Conservation (phyloP, 1,284 basidiomycete species). For the Hypsizygus ulmarius region DNA sequence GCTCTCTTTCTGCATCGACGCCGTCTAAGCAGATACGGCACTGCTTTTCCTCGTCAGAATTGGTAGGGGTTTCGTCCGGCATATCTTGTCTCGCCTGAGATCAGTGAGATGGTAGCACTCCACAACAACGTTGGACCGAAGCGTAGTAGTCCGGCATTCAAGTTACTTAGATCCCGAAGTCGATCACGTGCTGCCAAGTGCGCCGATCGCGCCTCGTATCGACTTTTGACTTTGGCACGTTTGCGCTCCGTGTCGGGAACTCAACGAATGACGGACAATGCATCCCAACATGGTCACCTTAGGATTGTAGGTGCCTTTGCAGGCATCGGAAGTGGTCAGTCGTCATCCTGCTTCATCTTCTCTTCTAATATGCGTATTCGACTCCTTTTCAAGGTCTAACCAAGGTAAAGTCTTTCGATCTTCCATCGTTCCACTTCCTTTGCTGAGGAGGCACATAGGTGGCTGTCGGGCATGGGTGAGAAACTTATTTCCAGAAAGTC, state of each 20-base stretch:
- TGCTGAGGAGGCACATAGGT: constrained; percentile 42
- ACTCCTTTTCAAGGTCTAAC: constrained; percentile 45
- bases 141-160: neutral
- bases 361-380: constrained; percentile 3
- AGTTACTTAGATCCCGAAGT: neutral
- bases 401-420: constrained; percentile 42
- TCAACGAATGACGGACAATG: constrained; percentile 31
- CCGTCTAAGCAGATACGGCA: constrained; percentile 77
- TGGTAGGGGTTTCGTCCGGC: neutral
- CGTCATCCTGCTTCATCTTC: neutral
- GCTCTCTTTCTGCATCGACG: constrained; percentile 48
- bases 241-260: neutral
- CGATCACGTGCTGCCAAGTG: constrained; percentile 2
- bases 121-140: constrained; percentile 7
- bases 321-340: constrained; percentile 60
- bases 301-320: constrained; percentile 59
- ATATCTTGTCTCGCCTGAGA: too few relatives aligned
- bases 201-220: constrained; percentile 2
- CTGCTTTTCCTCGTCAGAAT: constrained; percentile 46
- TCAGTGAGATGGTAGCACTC: too few relatives aligned
- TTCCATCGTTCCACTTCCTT: constrained; percentile 12
- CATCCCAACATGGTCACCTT: constrained; percentile 34
- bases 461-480: constrained; percentile 66
- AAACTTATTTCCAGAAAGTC: constrained; percentile 11
- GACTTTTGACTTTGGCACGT: neutral